Conservation (phyloP, 2,329 filamentous ascomycete genomes). For the Exserohilum turcica region DNA sequence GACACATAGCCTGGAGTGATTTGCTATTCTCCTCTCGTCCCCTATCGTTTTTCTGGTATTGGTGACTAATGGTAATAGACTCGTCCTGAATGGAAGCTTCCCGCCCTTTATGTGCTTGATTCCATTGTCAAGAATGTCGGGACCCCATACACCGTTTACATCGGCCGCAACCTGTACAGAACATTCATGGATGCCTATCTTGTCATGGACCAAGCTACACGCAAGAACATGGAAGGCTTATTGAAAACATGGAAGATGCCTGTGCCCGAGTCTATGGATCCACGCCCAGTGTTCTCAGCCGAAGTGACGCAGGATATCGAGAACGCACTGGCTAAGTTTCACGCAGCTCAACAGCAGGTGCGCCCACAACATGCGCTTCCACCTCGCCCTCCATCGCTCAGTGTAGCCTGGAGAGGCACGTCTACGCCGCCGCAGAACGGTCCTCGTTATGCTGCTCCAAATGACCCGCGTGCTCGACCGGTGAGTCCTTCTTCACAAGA, state of each 20-base stretch:
- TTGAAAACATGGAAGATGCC: constrained; percentile 98
- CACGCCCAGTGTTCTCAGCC: constrained; percentile 86
- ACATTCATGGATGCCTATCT: constrained; percentile 98
- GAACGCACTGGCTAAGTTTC: constrained; percentile 86
- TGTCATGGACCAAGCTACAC: constrained; percentile 79
- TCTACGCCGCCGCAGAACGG: constrained; percentile 68
- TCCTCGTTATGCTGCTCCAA: constrained; percentile 40
- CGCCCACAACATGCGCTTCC: constrained; percentile 49
- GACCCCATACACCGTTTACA: constrained; percentile 94
- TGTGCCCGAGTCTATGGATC: constrained; percentile 89
- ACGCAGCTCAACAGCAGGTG: constrained; percentile 63
- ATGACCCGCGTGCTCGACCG: constrained; percentile 45
- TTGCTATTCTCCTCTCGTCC: not conserved
- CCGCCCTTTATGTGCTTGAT: constrained; percentile 96
- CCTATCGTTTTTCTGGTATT: not conserved
- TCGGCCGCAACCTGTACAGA: constrained; percentile 86
- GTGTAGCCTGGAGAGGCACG: constrained; percentile 70
- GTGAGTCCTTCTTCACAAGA: constrained; percentile 23
- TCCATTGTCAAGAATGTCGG: constrained; percentile 99
- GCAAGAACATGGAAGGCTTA: constrained; percentile 95
- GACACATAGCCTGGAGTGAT: not conserved
- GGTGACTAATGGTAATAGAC: constrained; percentile 63
- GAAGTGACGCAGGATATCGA: constrained; percentile 91
- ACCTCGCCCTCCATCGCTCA: constrained; percentile 48
- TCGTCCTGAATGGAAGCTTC: constrained; percentile 84